Conservation (phyloP, 1,139 yeast genomes). For the Candida freyschussii region DNA sequence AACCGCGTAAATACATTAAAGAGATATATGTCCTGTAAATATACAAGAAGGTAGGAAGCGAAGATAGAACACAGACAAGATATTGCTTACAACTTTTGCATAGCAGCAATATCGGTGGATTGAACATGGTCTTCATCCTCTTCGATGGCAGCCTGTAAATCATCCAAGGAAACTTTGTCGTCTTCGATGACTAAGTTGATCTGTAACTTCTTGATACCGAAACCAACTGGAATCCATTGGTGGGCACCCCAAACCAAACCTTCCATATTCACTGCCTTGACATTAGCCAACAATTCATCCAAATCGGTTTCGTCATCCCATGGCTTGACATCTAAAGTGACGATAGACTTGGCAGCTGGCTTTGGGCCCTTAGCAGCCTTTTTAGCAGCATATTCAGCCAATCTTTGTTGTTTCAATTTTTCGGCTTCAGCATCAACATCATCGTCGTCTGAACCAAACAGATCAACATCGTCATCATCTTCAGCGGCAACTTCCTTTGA, state of each 20-base stretch:
- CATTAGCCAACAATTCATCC: conserved; percentile 81
- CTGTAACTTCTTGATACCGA: conserved; percentile 99
- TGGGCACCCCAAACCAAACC: conserved; percentile 99
- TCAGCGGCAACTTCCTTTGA: conserved; percentile 61
- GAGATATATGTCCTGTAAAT: conserved; percentile 1
- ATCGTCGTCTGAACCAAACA: conserved; percentile 92
- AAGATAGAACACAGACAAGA: conserved; percentile 7
- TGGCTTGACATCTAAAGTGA: conserved; percentile 96
- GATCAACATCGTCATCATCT: conserved; percentile 87
- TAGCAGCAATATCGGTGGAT: conserved; percentile 97
- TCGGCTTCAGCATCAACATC: conserved; percentile 97
- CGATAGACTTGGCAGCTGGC: conserved; percentile 97
- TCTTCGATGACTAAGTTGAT: conserved; percentile 98
- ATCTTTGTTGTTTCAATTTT: conserved; percentile 93
- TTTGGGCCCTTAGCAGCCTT: conserved; percentile 96
- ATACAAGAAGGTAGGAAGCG: conserved; percentile 1
- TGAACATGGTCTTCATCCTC: conserved; percentile 99
- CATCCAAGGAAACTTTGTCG: conserved; percentile 89
- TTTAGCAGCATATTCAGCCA: conserved; percentile 96
- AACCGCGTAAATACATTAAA: conserved; percentile 6
- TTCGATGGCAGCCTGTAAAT: conserved; percentile 78
- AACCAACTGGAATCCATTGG: conserved; percentile 96
- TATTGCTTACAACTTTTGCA: conserved; percentile 80
- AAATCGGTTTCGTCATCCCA: conserved; percentile 99
- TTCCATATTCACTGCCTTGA: conserved; percentile 76